Base-by-base conservation (phyloP, 176 grass and related monocot species). In the Stipa capillata region DNA sequence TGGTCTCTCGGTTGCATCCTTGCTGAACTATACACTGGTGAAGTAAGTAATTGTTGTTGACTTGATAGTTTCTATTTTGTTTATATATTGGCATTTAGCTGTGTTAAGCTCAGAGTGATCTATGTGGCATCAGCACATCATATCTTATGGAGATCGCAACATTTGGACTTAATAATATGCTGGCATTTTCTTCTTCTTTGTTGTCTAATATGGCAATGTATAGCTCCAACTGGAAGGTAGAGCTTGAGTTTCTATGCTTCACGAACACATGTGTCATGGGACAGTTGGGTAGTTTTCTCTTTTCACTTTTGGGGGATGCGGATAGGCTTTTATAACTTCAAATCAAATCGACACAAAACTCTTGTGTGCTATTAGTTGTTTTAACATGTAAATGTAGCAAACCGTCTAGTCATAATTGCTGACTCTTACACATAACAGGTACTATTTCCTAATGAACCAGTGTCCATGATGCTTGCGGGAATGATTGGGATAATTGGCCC, bases 1-100 rank as follows among this genome's bases (percentile, higher is more conserved):
- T 99, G 96, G 92, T 99, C 96, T 65, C 90, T 99, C 51, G 96
- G 96, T 85, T 99, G 92, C 86, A 99, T 99, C 74, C 91, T 95
- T 47, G 86, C 87, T 62, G 96, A 99, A 83, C 75, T 95, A 23
- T 94, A 84, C 68, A 99, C 90, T 74, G 88, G 86, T 85, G 90
- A 98, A 37, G 92, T 94, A 92, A 73, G 85, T 79, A 61, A 44
- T 28, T 25, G 63, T 49, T 77, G 23, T 25, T 71, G 15, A 70
- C n/a, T 31, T 55, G 5, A 60, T 54, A 69, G 15, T 39, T 72
- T 72, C 66, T 18, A 5, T 51, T 51, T 29, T 49, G n/a, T 9
- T 2, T 16, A 49, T 32, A 27, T 72, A 43, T 5, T n/a, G 55
- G 48, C 28, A 27, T 45, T 29, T 41, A 31, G 5, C 3, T 66